These are phyloP conservation scores for Dioscorea dumetorum DNA, from an alignment of 106 monocot species.

Conservation along the genomic window DNA sequence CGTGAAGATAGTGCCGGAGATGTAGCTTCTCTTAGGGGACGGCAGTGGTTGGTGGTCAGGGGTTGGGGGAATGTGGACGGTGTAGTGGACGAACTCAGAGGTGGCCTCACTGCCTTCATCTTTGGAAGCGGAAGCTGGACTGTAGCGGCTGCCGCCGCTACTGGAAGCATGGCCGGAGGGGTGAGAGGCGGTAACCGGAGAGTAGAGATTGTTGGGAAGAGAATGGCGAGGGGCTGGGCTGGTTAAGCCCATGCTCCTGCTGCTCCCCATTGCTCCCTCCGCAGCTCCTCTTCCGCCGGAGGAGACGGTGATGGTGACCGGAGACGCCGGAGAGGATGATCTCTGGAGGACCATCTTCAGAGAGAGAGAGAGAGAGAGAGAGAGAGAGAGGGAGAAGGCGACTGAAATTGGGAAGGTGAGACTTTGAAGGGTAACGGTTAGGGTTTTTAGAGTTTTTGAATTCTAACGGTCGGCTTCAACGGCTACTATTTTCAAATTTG, in stretches of 20 bases:
- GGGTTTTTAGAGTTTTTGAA: neutral
- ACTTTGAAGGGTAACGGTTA: neutral
- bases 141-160: constrained; percentile 18
- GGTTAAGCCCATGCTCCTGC: constrained; percentile 17
- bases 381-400: neutral
- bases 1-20: constrained; percentile 71
- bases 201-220: constrained; percentile 12
- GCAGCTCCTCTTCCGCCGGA: constrained; percentile 11
- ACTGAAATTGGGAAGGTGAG: neutral
- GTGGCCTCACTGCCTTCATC: constrained; percentile 10
- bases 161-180: constrained; percentile 4
- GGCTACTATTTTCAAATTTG: too few species aligned
- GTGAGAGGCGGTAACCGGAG: constrained; percentile 2
- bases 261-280: neutral
- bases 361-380: neutral
- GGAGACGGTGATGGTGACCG: constrained; percentile 34
- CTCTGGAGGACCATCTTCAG: constrained; percentile 14
- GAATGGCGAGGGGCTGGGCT: constrained; percentile 24
- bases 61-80: constrained; percentile 45
- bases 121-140: constrained; percentile 5
- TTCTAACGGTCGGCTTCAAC: neutral
- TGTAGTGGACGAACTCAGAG: constrained; percentile 36
- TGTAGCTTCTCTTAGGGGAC: constrained; percentile 28
- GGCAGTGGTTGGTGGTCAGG: constrained; percentile 19
- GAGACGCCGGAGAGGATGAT: constrained; percentile 21